Conservation (phyloP, 1,284 basidiomycete species). For the Cutaneotrichosporon cyanovorans region DNA sequence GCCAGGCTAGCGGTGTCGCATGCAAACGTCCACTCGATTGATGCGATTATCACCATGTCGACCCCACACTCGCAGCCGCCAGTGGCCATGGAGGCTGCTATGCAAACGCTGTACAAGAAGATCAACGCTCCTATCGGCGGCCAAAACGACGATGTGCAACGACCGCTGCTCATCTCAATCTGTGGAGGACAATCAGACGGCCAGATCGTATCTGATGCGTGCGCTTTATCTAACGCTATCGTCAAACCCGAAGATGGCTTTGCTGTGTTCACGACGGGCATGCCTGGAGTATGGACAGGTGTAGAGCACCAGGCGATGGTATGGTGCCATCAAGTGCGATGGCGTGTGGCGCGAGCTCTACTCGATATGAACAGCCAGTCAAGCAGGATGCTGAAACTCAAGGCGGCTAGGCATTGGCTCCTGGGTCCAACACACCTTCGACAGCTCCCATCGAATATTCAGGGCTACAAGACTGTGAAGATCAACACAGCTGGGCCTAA, state of each 20-base stretch:
- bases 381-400: slow-evolving; percentile 8
- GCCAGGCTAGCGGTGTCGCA: slow-evolving; percentile 51
- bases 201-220: slow-evolving; percentile 87
- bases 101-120: slow-evolving; percentile 62
- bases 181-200: slow-evolving; percentile 88
- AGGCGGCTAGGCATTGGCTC: slow-evolving; percentile 12
- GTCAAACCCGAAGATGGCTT: slow-evolving; percentile 50
- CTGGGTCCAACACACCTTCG: neutral
- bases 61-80: slow-evolving; percentile 86
- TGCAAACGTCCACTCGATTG: slow-evolving; percentile 54
- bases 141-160: slow-evolving; percentile 48
- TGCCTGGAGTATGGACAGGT: slow-evolving; percentile 87
- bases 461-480: too few relatives aligned
- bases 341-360: slow-evolving; percentile 70
- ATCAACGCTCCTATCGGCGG: slow-evolving; percentile 23
- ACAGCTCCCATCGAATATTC: neutral
- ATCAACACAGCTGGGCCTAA: neutral
- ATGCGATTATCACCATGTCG: slow-evolving; percentile 85
- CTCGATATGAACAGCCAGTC: slow-evolving; percentile 55
- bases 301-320: slow-evolving; percentile 95
- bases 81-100: slow-evolving; percentile 64
- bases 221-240: slow-evolving; percentile 54
- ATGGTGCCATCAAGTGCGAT: slow-evolving; percentile 97
- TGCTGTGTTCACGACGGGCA: slow-evolving; percentile 74
- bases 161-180: slow-evolving; percentile 65